A percentile compares a stretch with the other conserved stretches of the same genome.
Conservation (phyloP, 208 protist genomes). For the Wallacemonas sp. region DNA sequence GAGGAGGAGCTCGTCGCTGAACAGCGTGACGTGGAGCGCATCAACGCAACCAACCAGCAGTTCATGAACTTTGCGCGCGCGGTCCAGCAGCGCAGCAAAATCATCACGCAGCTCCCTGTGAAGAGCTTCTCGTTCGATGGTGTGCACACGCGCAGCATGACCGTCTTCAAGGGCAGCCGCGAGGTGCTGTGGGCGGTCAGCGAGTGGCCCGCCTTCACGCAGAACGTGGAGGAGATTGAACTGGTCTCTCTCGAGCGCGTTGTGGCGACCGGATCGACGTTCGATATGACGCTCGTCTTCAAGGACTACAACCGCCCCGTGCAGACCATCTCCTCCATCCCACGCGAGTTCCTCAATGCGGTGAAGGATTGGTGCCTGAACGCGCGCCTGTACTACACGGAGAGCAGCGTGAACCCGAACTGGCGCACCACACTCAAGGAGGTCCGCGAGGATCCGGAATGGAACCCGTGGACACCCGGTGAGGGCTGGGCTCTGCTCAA, state of each 20-base stretch:
- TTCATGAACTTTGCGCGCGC: constrained; percentile 78
- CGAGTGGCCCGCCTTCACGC: constrained; percentile 94
- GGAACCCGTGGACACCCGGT: constrained; percentile 76
- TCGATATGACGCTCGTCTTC: constrained; percentile 97
- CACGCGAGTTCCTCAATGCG: constrained; percentile 45
- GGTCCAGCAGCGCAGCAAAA: constrained; percentile 71
- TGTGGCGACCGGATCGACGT: constrained; percentile 86
- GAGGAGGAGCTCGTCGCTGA: constrained; percentile 83
- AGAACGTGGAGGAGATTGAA: constrained; percentile 94
- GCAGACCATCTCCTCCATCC: constrained; percentile 69
- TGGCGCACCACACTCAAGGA: constrained; percentile 80
- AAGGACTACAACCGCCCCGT: constrained; percentile 94
- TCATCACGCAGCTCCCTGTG: constrained; percentile 77
- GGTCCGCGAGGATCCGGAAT: constrained; percentile 85
- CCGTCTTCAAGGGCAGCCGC: constrained; percentile 70
- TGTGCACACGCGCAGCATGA: constrained; percentile 73
- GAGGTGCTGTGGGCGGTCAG: constrained; percentile 85
- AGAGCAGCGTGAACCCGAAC: constrained; percentile 76
- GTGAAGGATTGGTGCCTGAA: constrained; percentile 87
- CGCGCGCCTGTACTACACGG: constrained; percentile 84
- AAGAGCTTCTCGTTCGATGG: constrained; percentile 86
- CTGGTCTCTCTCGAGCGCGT: constrained; percentile 95
- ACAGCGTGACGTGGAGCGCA: constrained; percentile 66
- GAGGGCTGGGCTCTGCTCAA: constrained; percentile 75
- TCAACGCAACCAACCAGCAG: constrained; percentile 81